Conservation (phyloP, 257 asterid species). For the Solanum piurae region DNA sequence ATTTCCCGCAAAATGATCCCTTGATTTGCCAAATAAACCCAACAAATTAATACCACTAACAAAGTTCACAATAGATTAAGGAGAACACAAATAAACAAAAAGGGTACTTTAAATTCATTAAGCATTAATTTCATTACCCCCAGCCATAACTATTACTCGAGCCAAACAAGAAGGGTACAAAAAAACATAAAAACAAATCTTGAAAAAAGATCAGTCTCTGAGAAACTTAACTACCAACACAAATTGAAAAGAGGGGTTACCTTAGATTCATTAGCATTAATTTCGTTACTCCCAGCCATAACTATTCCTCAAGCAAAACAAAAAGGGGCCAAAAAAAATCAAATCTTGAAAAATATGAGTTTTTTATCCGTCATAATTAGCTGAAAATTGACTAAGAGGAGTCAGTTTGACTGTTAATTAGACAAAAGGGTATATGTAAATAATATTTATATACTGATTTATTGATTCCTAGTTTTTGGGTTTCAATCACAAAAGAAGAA, state of each 20-base stretch:
- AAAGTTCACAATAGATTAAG: neutral
- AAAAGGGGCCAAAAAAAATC: neutral
- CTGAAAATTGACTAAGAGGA: neutral
- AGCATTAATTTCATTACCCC: constrained; percentile 32
- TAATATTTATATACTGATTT: neutral
- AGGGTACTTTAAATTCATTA: constrained; percentile 35
- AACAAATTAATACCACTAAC: neutral
- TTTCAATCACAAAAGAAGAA: constrained; percentile 3
- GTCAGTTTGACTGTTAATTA: neutral
- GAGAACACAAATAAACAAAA: neutral
- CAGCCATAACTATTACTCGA: constrained; percentile 21
- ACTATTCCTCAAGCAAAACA: neutral
- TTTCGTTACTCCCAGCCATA: constrained; percentile 45
- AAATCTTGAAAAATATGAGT: constrained; percentile 16
- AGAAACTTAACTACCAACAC: neutral
- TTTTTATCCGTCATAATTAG: constrained; percentile 16
- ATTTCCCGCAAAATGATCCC: neutral
- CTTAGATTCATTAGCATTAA: constrained; percentile 42
- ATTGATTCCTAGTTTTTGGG: neutral
- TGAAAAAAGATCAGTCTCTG: constrained; percentile 3
- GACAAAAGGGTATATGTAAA: neutral
- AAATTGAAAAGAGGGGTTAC: constrained; percentile 10
- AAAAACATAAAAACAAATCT: constrained; percentile 3
- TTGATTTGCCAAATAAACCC: neutral
- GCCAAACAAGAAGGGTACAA: neutral